phyloP scores from a whole-genome alignment of 768 basidiomycete genomes.

The Tylopilus sp. region DNA sequence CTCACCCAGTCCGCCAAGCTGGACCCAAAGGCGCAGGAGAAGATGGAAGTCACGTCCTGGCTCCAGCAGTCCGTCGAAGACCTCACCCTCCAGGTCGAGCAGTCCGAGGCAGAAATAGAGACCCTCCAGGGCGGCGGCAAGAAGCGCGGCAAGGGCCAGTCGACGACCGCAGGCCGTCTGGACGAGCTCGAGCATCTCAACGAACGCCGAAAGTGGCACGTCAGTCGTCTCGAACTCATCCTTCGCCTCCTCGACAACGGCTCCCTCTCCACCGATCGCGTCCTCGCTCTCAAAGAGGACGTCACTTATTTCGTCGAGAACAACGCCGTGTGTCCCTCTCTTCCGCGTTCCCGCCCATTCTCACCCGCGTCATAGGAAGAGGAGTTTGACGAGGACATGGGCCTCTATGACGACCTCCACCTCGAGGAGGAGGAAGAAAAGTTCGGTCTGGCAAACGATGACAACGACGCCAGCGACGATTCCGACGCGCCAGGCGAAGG shows the following conservation, averaged over 20 bases:
- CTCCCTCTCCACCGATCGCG: constrained; percentile 76
- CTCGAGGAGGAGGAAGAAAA: constrained; percentile 97
- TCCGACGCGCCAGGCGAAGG: constrained; percentile 76
- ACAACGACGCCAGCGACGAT: constrained; percentile 71
- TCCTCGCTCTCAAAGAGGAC: constrained; percentile 84
- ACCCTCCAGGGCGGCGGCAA: constrained; percentile 73
- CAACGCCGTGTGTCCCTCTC: constrained; percentile 71
- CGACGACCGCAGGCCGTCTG: constrained; percentile 62
- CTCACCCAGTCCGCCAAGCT: constrained; percentile 90
- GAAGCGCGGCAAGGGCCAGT: constrained; percentile 76
- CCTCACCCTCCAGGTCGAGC: constrained; percentile 88
- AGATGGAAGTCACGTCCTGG: constrained; percentile 86
- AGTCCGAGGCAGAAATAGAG: constrained; percentile 94
- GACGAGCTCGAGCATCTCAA: constrained; percentile 87
- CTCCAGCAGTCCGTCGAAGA: constrained; percentile 87
- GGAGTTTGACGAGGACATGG: constrained; percentile 95
- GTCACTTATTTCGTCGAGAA: constrained; percentile 95
- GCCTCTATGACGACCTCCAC: constrained; percentile 96
- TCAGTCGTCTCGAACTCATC: constrained; percentile 88
- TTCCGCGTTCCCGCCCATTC: constrained; percentile 9
- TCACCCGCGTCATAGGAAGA: constrained; percentile 65
- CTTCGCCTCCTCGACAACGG: constrained; percentile 93
- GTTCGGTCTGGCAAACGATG: constrained; percentile 70
- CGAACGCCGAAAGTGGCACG: constrained; percentile 94
- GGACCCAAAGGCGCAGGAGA: constrained; percentile 97